phyloP scores from a whole-genome alignment of 2,329 filamentous ascomycete species.

The Dactylellina haptotyla region DNA sequence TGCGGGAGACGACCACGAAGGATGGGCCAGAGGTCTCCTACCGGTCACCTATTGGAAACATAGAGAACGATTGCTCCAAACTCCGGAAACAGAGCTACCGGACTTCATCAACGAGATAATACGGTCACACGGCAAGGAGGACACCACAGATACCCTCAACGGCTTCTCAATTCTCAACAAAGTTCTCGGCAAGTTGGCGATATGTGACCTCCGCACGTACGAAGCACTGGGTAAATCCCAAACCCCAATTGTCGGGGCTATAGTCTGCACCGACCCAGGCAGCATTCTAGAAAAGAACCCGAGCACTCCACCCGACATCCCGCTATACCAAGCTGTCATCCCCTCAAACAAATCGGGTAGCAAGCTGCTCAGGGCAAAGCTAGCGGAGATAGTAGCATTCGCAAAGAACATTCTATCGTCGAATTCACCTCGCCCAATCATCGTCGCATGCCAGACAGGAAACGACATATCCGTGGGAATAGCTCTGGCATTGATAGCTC shows the following conservation, averaged over 20 bases:
- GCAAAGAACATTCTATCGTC: conserved; percentile 61
- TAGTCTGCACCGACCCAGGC: conserved; percentile 47
- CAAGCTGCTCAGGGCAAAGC: conserved; percentile 78
- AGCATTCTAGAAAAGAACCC: conserved; percentile 58
- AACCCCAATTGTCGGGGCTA: conserved; percentile 36
- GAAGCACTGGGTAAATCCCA: conserved; percentile 26
- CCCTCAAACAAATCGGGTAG: conserved; percentile 80
- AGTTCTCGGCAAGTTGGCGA: conserved; percentile 24
- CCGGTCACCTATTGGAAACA: conserved; percentile 82
- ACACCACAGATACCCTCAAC: conserved; percentile 56
- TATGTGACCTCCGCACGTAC: conserved; percentile 45
- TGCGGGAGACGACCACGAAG: conserved; percentile 92
- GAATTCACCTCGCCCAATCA: conserved; percentile 57
- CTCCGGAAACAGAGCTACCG: conserved; percentile 73
- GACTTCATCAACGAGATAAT: conserved; percentile 65
- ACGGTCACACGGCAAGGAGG: conserved; percentile 56
- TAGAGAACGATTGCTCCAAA: conserved; percentile 69
- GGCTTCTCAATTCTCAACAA: conserved; percentile 25
- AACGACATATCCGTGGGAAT: conserved; percentile 83
- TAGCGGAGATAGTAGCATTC: conserved; percentile 72
- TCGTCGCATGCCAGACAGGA: conserved; percentile 79
- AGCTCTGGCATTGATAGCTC: conserved; percentile 79
- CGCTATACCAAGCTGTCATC: conserved; percentile 62
- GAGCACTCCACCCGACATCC: conserved; percentile 64
- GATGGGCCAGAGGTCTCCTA: conserved; percentile 83